Evolutionary conservation across 768 basidiomycete species (phyloP).

Genomic region (Hemileccinum impolitum): DNA sequence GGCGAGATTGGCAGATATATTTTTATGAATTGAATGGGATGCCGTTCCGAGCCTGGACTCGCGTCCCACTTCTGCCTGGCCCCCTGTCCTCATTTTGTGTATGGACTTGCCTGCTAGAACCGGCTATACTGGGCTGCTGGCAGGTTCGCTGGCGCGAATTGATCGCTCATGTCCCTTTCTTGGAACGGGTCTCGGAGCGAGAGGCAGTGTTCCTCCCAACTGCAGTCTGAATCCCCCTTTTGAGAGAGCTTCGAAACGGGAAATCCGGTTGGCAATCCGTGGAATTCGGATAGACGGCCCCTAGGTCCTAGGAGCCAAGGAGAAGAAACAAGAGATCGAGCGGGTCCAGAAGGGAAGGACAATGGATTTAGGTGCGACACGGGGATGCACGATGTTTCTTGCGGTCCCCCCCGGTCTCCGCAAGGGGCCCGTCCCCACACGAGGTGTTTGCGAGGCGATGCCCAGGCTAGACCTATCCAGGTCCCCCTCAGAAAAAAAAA

Average conservation of each 20-base stretch:
- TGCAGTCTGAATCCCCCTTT: too few species aligned
- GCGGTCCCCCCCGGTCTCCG: slow-evolving; percentile 3
- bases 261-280: neutral
- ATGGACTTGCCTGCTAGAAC: neutral
- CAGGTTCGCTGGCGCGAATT: slow-evolving; percentile 3
- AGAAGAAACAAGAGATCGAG: too few species aligned
- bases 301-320: too few species aligned
- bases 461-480: slow-evolving; percentile 2
- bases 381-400: neutral
- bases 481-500: too few species aligned
- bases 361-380: neutral
- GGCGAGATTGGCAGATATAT: slow-evolving; percentile 12
- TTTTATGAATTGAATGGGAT: neutral
- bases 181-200: neutral
- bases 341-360: too few species aligned
- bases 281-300: too few species aligned
- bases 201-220: slow-evolving; percentile 9
- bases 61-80: slow-evolving; percentile 4
- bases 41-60: neutral
- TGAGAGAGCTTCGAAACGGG: neutral
- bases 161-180: neutral
- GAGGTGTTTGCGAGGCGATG: slow-evolving; percentile 22
- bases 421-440: slow-evolving; percentile 5
- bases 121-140: neutral
- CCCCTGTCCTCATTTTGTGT: neutral